These are phyloP conservation scores for Lentinula boryana DNA, from an alignment of 768 basidiomycete genomes.

Conservation along the genomic window DNA sequence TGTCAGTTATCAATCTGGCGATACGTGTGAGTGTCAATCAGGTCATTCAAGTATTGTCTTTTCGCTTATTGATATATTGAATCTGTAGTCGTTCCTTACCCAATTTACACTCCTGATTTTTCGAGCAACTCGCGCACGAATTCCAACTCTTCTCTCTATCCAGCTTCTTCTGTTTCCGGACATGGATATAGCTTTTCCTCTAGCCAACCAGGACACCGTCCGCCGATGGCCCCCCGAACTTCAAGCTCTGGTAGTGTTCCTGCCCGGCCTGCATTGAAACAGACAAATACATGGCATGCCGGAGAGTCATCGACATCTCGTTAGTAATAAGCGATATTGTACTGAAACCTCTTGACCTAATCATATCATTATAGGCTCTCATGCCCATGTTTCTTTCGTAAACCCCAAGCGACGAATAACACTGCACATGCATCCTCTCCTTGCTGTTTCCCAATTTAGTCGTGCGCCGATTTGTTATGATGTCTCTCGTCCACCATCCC, in stretches of 20 bases:
- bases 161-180: conserved; percentile 9
- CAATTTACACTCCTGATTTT: conserved; percentile 20
- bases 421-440: conserved; percentile 58
- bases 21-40: conserved; percentile 5
- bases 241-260: conserved; percentile 34
- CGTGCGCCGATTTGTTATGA: conserved; percentile 62
- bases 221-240: conserved; percentile 26
- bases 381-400: conserved; percentile 26
- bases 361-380: conserved; percentile 10
- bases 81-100: conserved; percentile 15
- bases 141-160: conserved; percentile 9
- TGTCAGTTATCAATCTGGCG: conserved; percentile 20
- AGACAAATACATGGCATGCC: conserved; percentile 41
- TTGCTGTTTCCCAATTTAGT: conserved; percentile 49
- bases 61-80: background rate
- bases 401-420: conserved; percentile 29
- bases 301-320: conserved; percentile 31
- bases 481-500: conserved; percentile 48
- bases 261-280: conserved; percentile 39
- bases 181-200: conserved; percentile 19
- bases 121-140: conserved; percentile 8
- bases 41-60: background rate
- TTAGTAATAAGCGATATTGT: background rate
- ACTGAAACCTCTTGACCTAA: conserved; percentile 2
- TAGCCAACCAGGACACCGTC: conserved; percentile 11